Evolutionary conservation across 2,329 filamentous ascomycete genomes (phyloP).

Genomic region (Phialocephala subalpina): DNA sequence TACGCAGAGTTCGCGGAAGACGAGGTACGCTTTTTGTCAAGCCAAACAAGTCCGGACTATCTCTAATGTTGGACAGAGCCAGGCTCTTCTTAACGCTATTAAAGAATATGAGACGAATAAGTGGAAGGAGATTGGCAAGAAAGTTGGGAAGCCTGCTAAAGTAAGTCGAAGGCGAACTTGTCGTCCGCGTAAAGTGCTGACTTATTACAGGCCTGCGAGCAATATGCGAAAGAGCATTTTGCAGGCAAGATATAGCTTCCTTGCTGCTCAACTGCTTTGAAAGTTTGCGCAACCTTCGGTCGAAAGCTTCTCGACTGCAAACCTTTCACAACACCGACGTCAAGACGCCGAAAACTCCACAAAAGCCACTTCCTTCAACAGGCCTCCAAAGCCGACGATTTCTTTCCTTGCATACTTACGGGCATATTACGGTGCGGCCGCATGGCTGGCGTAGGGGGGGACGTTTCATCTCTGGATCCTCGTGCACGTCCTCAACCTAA

Average conservation of each 20-base stretch:
- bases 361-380: conserved; percentile 5
- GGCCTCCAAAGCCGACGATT: not conserved
- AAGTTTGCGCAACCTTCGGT: not conserved
- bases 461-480: conserved; percentile 18
- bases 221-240: conserved; percentile 97
- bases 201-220: conserved; percentile 74
- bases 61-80: conserved; percentile 44
- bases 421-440: conserved; percentile 26
- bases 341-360: conserved; percentile 2
- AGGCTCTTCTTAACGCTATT: conserved; percentile 86
- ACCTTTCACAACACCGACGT: not conserved
- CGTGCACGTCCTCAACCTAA: conserved; percentile 19
- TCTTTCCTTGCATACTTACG: conserved; percentile 19
- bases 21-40: conserved; percentile 67
- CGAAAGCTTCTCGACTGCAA: not conserved
- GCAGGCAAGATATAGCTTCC: conserved; percentile 37
- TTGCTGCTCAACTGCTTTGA: not conserved
- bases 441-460: conserved; percentile 31
- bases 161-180: conserved; percentile 50
- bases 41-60: conserved; percentile 2
- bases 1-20: conserved; percentile 98
- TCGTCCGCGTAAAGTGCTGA: conserved; percentile 37
- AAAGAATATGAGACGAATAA: conserved; percentile 99
- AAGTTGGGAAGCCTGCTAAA: conserved; percentile 98
- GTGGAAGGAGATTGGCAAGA: conserved; percentile 96